These are phyloP conservation scores for Pichia nakasei DNA, from an alignment of 805 yeast genomes.

Conservation along the genomic window DNA sequence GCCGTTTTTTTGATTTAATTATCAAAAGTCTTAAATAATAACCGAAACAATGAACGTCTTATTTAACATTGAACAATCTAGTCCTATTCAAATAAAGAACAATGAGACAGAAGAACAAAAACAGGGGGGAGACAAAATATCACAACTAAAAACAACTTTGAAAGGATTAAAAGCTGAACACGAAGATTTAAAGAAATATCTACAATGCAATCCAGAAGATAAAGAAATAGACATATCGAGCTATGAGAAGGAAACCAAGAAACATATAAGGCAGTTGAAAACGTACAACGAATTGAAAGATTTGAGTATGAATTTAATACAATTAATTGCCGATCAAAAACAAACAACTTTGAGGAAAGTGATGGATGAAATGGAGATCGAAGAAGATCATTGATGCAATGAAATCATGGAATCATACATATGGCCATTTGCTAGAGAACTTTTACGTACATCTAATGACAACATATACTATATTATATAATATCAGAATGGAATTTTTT, in stretches of 20 bases:
- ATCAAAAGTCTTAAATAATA: too few species aligned
- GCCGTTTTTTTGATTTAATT: too few species aligned
- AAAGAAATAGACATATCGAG: neutral
- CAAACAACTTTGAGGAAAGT: conserved; percentile 38
- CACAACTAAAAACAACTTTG: neutral
- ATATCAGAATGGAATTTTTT: too few species aligned
- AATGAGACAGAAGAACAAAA: neutral
- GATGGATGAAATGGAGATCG: conserved; percentile 43
- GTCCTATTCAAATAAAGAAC: too few species aligned
- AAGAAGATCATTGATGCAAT: conserved; percentile 16
- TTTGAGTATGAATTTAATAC: conserved; percentile 46
- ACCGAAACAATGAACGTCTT: too few species aligned
- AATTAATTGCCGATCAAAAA: conserved; percentile 53
- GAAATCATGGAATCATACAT: too few species aligned
- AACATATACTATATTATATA: too few species aligned
- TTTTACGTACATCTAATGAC: too few species aligned
- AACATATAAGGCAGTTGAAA: conserved; percentile 45
- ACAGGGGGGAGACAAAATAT: conserved; percentile 4
- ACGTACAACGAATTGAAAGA: conserved; percentile 58
- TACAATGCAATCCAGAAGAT: neutral
- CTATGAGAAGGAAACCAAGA: conserved; percentile 34
- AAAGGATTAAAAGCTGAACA: neutral
- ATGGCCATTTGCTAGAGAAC: too few species aligned
- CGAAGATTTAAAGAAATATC: neutral
- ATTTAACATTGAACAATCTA: too few species aligned